Conservation (phyloP, 2,329 filamentous ascomycete species). For the Byssoonygena ceratinophila region DNA sequence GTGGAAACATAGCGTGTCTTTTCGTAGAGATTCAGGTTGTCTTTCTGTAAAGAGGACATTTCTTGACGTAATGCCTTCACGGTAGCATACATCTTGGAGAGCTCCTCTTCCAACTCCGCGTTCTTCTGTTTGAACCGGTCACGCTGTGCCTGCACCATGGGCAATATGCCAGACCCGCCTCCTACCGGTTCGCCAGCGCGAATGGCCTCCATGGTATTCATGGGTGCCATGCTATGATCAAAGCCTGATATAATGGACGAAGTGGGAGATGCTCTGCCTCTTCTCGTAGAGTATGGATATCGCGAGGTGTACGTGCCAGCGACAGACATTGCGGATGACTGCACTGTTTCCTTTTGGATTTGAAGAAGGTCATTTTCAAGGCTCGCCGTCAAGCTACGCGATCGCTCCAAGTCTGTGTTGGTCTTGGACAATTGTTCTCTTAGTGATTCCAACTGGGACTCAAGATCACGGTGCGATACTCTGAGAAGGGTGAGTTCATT, state of each 20-base stretch:
- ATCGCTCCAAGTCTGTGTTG: slow-evolving; percentile 75
- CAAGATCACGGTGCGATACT: slow-evolving; percentile 87
- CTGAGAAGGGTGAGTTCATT: slow-evolving; percentile 87
- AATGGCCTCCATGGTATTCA: slow-evolving; percentile 47
- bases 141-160: slow-evolving; percentile 95
- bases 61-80: slow-evolving; percentile 83
- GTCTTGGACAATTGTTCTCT: slow-evolving; percentile 75
- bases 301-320: slow-evolving; percentile 81
- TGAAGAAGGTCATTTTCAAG: slow-evolving; percentile 84
- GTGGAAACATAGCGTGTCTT: slow-evolving; percentile 94
- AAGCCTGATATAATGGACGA: slow-evolving; percentile 99
- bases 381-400: slow-evolving; percentile 73
- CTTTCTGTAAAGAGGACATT: slow-evolving; percentile 82
- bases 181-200: slow-evolving; percentile 58
- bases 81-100: slow-evolving; percentile 70
- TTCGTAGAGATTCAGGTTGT: slow-evolving; percentile 92
- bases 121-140: slow-evolving; percentile 98
- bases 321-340: slow-evolving; percentile 75
- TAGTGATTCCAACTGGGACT: slow-evolving; percentile 64
- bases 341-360: slow-evolving; percentile 73
- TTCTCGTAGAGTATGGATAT: slow-evolving; percentile 59
- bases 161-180: slow-evolving; percentile 76
- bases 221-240: slow-evolving; percentile 51
- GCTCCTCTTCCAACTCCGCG: slow-evolving; percentile 74
- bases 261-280: slow-evolving; percentile 71